Conservation (phyloP, 2,329 filamentous ascomycete species). For the Colletotrichum viniferum region DNA sequence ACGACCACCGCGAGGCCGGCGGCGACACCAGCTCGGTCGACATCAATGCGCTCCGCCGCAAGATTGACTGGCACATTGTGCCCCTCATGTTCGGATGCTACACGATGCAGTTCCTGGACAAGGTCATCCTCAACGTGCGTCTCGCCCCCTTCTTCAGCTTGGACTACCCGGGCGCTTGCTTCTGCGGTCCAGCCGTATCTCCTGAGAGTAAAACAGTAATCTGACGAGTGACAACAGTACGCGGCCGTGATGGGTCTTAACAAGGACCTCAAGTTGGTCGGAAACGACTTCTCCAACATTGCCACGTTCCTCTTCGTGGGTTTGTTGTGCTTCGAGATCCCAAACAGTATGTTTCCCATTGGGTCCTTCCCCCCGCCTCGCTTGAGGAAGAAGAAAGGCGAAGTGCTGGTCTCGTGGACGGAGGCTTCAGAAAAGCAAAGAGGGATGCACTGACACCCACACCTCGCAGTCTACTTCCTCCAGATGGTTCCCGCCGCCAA, state of each 20-base stretch:
- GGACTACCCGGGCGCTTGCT: neutral
- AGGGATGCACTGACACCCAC: neutral
- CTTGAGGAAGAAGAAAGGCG: neutral
- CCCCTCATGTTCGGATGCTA: slow-evolving; percentile 67
- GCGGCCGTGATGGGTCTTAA: slow-evolving; percentile 69
- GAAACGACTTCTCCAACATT: slow-evolving; percentile 67
- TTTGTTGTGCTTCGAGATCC: slow-evolving; percentile 62
- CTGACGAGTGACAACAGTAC: slow-evolving; percentile 48
- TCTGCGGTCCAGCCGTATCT: neutral
- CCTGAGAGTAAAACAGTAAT: neutral
- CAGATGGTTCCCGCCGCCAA: slow-evolving; percentile 66
- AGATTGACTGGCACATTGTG: slow-evolving; percentile 63
- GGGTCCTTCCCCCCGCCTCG: slow-evolving; percentile 20
- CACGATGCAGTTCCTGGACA: slow-evolving; percentile 68
- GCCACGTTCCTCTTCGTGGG: slow-evolving; percentile 69
- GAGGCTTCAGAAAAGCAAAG: neutral
- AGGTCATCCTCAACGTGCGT: slow-evolving; percentile 65
- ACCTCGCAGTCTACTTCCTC: slow-evolving; percentile 55
- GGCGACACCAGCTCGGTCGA: slow-evolving; percentile 39
- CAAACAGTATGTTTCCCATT: slow-evolving; percentile 51
- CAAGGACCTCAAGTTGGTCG: slow-evolving; percentile 56
- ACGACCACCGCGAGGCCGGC: slow-evolving; percentile 42
- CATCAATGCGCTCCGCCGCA: slow-evolving; percentile 52
- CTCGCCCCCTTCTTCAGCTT: neutral
- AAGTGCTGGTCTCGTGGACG: neutral